Conservation (phyloP, 1,139 yeast species). For the Sugiyamaella grinbergsii region DNA sequence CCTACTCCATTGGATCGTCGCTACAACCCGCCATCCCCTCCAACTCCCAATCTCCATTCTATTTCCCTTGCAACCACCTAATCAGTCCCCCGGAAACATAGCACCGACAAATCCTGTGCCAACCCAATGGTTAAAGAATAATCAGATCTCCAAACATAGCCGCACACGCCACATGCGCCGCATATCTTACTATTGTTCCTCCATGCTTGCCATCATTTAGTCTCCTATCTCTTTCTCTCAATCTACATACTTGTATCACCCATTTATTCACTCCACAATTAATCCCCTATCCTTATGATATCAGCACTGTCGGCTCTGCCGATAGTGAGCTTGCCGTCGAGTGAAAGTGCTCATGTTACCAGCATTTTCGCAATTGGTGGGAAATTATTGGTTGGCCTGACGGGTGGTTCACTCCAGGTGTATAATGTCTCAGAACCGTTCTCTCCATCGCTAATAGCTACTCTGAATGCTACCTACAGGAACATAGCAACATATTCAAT, state of each 20-base stretch:
- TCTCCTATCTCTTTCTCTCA: not conserved
- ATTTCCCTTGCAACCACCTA: too few relatives aligned
- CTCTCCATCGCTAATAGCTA: slow-evolving; percentile 27
- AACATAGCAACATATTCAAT: slow-evolving; percentile 34
- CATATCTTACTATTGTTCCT: too few relatives aligned
- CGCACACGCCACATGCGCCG: too few relatives aligned
- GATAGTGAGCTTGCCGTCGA: slow-evolving; percentile 15
- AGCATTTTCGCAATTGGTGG: slow-evolving; percentile 34
- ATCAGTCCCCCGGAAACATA: too few relatives aligned
- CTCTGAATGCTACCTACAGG: slow-evolving; percentile 25
- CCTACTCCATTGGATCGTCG: too few relatives aligned
- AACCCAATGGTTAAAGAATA: too few relatives aligned
- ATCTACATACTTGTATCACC: not conserved
- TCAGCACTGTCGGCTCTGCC: slow-evolving; percentile 20
- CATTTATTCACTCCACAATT: too few relatives aligned
- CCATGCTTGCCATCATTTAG: not conserved
- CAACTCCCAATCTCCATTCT: too few relatives aligned
- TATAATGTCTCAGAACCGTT: slow-evolving; percentile 35
- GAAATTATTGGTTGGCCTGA: slow-evolving; percentile 34
- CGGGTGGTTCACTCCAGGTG: slow-evolving; percentile 33
- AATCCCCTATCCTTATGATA: slow-evolving; percentile 11
- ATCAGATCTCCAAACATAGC: too few relatives aligned
- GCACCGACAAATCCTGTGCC: too few relatives aligned
- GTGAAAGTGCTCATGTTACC: slow-evolving; percentile 8
- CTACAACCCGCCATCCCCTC: too few relatives aligned